Evolutionary conservation across 2,329 filamentous ascomycete species (phyloP).

Genomic region (Dothideomycetes sp.): DNA sequence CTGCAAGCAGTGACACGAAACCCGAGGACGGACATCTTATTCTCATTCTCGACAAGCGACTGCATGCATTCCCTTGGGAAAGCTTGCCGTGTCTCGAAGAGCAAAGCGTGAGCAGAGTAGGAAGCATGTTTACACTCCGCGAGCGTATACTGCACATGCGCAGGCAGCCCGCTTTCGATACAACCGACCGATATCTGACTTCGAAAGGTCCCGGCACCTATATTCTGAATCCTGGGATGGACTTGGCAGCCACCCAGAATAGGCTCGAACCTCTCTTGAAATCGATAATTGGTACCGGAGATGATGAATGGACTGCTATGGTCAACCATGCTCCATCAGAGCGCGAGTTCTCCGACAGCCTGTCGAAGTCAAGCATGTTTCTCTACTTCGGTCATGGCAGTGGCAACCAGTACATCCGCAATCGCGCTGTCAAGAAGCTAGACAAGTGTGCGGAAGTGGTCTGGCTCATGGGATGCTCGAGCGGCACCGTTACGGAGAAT

Average conservation of each 20-base stretch:
- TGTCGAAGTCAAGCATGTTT: constrained; percentile 59
- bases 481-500: constrained; percentile 65
- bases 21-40: constrained; percentile 56
- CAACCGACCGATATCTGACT: constrained; percentile 30
- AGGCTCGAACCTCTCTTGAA: constrained; percentile 61
- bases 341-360: constrained; percentile 58
- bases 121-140: constrained; percentile 72
- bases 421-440: constrained; percentile 68
- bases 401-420: constrained; percentile 86
- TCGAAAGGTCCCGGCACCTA: constrained; percentile 52
- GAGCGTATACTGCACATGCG: constrained; percentile 56
- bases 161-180: constrained; percentile 3
- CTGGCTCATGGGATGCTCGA: constrained; percentile 90
- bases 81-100: constrained; percentile 76
- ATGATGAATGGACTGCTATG: constrained; percentile 53
- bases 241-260: constrained; percentile 68
- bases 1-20: constrained; percentile 20
- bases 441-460: constrained; percentile 34
- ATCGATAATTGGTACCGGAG: constrained; percentile 15
- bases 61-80: constrained; percentile 94
- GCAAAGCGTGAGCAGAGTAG: constrained; percentile 73
- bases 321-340: constrained; percentile 62
- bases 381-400: constrained; percentile 96
- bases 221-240: constrained; percentile 80
- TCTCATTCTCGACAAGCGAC: constrained; percentile 77